Percentiles rank a stretch among this genome's conserved stretches.
These are phyloP conservation scores for Wickerhamomyces ciferrii DNA, from an alignment of 805 yeast genomes.

Conservation along the genomic window DNA sequence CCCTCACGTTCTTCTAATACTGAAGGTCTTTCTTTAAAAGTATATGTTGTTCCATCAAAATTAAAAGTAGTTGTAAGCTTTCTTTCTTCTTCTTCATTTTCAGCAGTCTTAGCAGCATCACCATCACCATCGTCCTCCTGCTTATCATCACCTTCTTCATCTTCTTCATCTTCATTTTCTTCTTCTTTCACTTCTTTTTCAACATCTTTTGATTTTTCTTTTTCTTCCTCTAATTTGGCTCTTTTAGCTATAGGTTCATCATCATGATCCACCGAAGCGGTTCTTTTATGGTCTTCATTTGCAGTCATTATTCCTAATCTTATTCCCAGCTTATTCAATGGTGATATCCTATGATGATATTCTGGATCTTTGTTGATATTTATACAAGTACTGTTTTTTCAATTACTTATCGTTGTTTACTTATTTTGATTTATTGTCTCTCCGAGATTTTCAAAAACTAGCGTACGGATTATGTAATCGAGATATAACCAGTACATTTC, in stretches of 20 bases:
- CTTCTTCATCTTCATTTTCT: slow-evolving; percentile 21
- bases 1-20: slow-evolving; percentile 93
- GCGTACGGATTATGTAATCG: too few relatives aligned
- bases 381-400: too few relatives aligned
- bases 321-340: too few relatives aligned
- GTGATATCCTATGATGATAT: too few relatives aligned
- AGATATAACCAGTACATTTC: too few relatives aligned
- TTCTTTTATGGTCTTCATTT: too few relatives aligned
- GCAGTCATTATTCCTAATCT: too few relatives aligned
- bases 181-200: slow-evolving; percentile 21
- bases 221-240: slow-evolving; percentile 23
- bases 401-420: too few relatives aligned
- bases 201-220: slow-evolving; percentile 21
- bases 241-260: slow-evolving; percentile 25
- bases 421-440: too few relatives aligned
- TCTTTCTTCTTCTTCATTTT: slow-evolving; percentile 27
- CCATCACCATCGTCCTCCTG: slow-evolving; percentile 20
- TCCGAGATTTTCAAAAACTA: too few relatives aligned
- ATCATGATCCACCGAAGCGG: slow-evolving; percentile 14
- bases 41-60: slow-evolving; percentile 71
- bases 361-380: too few relatives aligned
- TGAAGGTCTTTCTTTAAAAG: slow-evolving; percentile 89
- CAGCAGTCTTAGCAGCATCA: slow-evolving; percentile 18
- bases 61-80: slow-evolving; percentile 34
- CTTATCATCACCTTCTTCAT: slow-evolving; percentile 16